phyloP scores from a whole-genome alignment of 495 filamentous ascomycete species.

The Penicillium psychrofluorescens region DNA sequence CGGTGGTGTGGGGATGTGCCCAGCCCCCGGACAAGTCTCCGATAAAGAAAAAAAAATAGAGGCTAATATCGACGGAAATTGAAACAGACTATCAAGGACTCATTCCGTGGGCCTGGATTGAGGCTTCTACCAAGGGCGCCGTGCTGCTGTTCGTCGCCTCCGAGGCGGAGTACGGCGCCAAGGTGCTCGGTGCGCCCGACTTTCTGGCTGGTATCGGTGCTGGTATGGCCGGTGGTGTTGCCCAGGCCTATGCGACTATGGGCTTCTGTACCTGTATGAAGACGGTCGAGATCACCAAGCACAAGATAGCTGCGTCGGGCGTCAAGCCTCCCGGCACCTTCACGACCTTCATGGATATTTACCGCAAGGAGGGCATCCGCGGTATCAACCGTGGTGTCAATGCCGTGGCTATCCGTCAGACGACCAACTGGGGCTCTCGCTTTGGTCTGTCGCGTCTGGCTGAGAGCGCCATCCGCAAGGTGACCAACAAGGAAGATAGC shows the following conservation, averaged over 20 bases:
- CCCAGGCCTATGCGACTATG: slow-evolving; percentile 98
- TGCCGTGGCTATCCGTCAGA: slow-evolving; percentile 95
- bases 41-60: background rate
- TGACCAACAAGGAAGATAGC: slow-evolving; percentile 71
- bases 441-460: slow-evolving; percentile 90
- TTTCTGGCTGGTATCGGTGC: slow-evolving; percentile 85
- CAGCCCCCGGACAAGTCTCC: too few species aligned
- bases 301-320: slow-evolving; percentile 81
- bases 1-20: slow-evolving; percentile 3
- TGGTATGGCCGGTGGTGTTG: slow-evolving; percentile 90
- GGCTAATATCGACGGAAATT: background rate
- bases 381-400: slow-evolving; percentile 99
- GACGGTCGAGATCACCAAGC: slow-evolving; percentile 98
- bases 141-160: slow-evolving; percentile 98
- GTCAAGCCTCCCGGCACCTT: slow-evolving; percentile 83
- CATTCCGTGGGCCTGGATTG: slow-evolving; percentile 99
- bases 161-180: slow-evolving; percentile 92
- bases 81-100: slow-evolving; percentile 91
- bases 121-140: slow-evolving; percentile 98
- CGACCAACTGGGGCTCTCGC: slow-evolving; percentile 97
- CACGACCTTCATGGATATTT: slow-evolving; percentile 94
- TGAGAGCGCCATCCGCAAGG: slow-evolving; percentile 76
- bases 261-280: slow-evolving; percentile 99
- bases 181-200: slow-evolving; percentile 68
- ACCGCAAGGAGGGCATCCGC: slow-evolving; percentile 84